Conservation (phyloP, 1,284 basidiomycete species). For the Papiliotrema laurentii region DNA sequence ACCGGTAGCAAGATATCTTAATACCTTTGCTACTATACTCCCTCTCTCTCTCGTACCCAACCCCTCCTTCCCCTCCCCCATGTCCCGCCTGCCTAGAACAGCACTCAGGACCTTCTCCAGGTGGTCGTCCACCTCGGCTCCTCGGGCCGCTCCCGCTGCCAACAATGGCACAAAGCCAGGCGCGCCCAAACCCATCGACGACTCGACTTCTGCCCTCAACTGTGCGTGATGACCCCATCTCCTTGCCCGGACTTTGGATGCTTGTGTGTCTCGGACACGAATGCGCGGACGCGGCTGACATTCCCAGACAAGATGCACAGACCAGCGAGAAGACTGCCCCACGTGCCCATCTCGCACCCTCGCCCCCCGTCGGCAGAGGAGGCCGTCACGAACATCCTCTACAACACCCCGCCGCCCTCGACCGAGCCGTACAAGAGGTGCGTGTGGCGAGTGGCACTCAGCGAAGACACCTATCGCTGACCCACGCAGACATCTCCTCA, state of each 20-base stretch:
- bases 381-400: constrained; percentile 90
- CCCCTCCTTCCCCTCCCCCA: constrained; percentile 1
- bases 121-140: constrained; percentile 17
- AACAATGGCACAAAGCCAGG: no score
- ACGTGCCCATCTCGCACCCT: constrained; percentile 33
- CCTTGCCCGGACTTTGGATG: constrained; percentile 26
- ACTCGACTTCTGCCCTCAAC: constrained; percentile 89
- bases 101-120: neutral
- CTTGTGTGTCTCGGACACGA: neutral
- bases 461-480: neutral
- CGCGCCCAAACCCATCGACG: constrained; percentile 60
- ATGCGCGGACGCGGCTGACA: neutral
- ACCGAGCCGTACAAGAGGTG: constrained; percentile 92
- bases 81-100: constrained; percentile 12
- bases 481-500: constrained; percentile 78
- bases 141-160: constrained; percentile 1
- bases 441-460: constrained; percentile 27
- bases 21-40: no score
- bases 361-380: constrained; percentile 69
- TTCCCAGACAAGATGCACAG: constrained; percentile 47
- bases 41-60: no score
- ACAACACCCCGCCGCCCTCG: constrained; percentile 91
- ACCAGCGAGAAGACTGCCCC: constrained; percentile 36
- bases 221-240: constrained; percentile 77
- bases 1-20: no score